phyloP scores from a whole-genome alignment of 108 stramenopile genomes.

The Tribonema minus region DNA sequence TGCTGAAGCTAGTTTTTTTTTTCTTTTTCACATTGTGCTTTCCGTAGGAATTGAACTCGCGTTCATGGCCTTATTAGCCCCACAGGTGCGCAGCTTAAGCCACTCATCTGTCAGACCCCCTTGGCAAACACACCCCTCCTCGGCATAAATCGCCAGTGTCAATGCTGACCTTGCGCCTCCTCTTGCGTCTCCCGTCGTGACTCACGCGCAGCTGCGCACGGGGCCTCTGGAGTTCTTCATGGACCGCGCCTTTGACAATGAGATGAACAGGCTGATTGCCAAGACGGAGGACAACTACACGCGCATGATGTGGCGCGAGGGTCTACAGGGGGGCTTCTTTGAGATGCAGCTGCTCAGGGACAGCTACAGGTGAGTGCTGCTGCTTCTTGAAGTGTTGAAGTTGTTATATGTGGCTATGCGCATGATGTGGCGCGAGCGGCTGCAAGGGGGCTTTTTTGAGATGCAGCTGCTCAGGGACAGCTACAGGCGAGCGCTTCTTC shows the following conservation, averaged over 20 bases:
- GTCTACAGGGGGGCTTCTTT: slow-evolving; percentile 82
- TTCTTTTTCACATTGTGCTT: too few species aligned
- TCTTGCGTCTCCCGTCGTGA: too few species aligned
- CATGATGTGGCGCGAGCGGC: slow-evolving; percentile 72
- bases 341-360: slow-evolving; percentile 82
- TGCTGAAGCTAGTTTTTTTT: too few species aligned
- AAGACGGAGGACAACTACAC: slow-evolving; percentile 26
- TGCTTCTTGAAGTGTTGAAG: too few species aligned
- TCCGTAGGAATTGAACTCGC: too few species aligned
- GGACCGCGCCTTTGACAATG: slow-evolving; percentile 74
- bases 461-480: slow-evolving; percentile 79
- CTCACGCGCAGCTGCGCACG: too few species aligned
- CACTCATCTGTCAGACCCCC: too few species aligned
- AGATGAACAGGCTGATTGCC: slow-evolving; percentile 76
- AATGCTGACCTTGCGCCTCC: too few species aligned
- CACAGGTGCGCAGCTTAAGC: too few species aligned
- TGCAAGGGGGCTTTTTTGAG: slow-evolving; percentile 87
- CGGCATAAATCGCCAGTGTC: too few species aligned
- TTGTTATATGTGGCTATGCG: neutral
- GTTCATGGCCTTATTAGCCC: too few species aligned
- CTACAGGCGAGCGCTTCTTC: slow-evolving; percentile 67
- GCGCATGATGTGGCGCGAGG: slow-evolving; percentile 68
- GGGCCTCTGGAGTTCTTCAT: slow-evolving; percentile 51
- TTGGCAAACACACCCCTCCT: too few species aligned
- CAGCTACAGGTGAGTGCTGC: slow-evolving; percentile 67